These are phyloP conservation scores for Trichoderma hamatum DNA, from an alignment of 2,329 filamentous ascomycete species.

Conservation along the genomic window DNA sequence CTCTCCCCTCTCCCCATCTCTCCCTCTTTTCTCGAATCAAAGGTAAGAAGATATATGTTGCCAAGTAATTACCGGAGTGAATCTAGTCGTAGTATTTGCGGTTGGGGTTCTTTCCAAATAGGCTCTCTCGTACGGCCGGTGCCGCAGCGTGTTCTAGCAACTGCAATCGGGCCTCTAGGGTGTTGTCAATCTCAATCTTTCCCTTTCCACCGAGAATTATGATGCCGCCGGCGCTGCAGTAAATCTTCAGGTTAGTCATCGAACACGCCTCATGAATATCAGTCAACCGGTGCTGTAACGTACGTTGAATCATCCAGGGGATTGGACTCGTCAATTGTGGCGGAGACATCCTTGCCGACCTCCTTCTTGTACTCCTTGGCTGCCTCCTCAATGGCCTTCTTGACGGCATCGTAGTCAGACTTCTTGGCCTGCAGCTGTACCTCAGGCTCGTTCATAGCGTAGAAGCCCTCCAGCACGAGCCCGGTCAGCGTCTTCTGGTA, in stretches of 20 bases:
- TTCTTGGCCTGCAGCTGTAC: constrained; percentile 75
- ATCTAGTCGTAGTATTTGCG: constrained; percentile 91
- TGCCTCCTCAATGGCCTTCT: constrained; percentile 77
- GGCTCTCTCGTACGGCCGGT: constrained; percentile 78
- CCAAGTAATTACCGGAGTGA: constrained; percentile 4
- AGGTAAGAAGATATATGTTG: constrained; percentile 12
- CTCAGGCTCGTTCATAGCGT: constrained; percentile 81
- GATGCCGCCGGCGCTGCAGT: constrained; percentile 76
- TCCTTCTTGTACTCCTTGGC: constrained; percentile 82
- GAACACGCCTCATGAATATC: constrained; percentile 18
- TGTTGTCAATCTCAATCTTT: constrained; percentile 99
- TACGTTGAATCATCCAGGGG: constrained; percentile 81
- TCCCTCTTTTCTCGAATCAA: constrained; percentile 10
- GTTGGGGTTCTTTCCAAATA: constrained; percentile 95
- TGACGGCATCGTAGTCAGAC: constrained; percentile 74
- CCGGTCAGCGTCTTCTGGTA: constrained; percentile 78
- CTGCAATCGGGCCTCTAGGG: constrained; percentile 86
- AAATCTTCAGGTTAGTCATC: constrained; percentile 29
- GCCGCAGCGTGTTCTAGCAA: constrained; percentile 84
- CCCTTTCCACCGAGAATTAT: constrained; percentile 78
- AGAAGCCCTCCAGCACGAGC: constrained; percentile 85
- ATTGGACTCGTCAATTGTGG: constrained; percentile 76
- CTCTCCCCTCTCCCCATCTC: not conserved
- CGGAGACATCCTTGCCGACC: constrained; percentile 67
- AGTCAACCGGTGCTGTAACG: constrained; percentile 44